These are phyloP conservation scores for Excoecaria cochinchinensis DNA, from an alignment of 345 rosid genomes.

Conservation along the genomic window DNA sequence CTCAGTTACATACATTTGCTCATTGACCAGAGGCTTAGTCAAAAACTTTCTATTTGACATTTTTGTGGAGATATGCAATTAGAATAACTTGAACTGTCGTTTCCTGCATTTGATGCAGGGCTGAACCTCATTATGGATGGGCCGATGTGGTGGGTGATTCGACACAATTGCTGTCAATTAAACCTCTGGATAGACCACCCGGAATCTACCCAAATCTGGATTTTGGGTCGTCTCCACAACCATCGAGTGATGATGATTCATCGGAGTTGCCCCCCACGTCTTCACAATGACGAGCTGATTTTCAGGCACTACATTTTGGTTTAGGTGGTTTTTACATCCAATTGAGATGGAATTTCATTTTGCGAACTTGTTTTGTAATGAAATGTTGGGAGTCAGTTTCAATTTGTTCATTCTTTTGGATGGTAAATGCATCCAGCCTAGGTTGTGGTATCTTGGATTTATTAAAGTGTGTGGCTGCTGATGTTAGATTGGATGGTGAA, in stretches of 20 bases:
- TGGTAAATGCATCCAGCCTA: slow-evolving; percentile 20
- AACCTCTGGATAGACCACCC: slow-evolving; percentile 80
- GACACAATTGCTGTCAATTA: slow-evolving; percentile 71
- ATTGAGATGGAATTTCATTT: slow-evolving; percentile 13
- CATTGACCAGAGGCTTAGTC: not conserved
- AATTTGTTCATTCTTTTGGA: slow-evolving; percentile 41
- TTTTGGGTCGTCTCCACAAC: slow-evolving; percentile 57
- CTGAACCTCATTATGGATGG: slow-evolving; percentile 99
- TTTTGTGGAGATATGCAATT: not conserved
- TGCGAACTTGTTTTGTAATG: slow-evolving; percentile 14
- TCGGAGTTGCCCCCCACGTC: slow-evolving; percentile 26
- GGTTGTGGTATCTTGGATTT: slow-evolving; percentile 8
- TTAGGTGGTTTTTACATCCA: slow-evolving; percentile 15
- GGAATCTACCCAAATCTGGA: slow-evolving; percentile 77
- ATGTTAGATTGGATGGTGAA: not conserved
- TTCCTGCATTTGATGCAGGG: slow-evolving; percentile 43
- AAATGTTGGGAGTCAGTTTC: slow-evolving; percentile 4
- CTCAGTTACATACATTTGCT: not conserved
- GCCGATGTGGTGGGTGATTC: slow-evolving; percentile 94
- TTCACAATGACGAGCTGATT: slow-evolving; percentile 16
- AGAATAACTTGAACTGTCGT: not conserved
- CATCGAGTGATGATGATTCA: slow-evolving; percentile 43
- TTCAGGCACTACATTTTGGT: slow-evolving; percentile 16
- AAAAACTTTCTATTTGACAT: not conserved
- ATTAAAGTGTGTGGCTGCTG: not conserved